Evolutionary conservation across 345 rosid genomes (phyloP), one percentile per base, ranked within the genome.

Genomic region (Theobroma cacao): DNA sequence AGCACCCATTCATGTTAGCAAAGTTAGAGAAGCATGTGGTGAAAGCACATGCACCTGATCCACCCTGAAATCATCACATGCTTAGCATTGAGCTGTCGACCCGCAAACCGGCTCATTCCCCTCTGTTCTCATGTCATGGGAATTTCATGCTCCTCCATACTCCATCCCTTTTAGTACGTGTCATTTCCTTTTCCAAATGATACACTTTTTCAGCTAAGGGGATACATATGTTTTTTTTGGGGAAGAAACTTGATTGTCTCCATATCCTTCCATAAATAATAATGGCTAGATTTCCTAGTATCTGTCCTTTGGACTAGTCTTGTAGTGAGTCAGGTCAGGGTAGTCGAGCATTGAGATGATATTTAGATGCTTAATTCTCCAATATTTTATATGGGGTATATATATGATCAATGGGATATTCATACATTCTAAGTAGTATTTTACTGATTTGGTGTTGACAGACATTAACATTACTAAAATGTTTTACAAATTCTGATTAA

Each of bases 11-110:
- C 15, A 30, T 33, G 45, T 52, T 52, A 52, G n/a, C 45, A 52
- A 71, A 71, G 45, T 34, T 33, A 71, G 22, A 50, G 61, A 33
- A 71, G 43, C 75, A 71, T 71, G 61, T 33, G 75, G 28, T 38
- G 10, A 55, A 31, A 72, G 60, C 75, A 52, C 75, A 72, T 72
- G 75, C 47, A 12, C 22, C 41, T 62, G 67, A 14, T 48, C 63
- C 30, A 50, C 20, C 22, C 22, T 68, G 74, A 8, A 36, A 36
- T 20, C 55, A 45, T 68, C 75, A 72, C 45, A n/a, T 72, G 75
- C 62, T 33, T 72, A 20, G 31, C 62, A 33, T 34, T 53, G 3
- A 52, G 45, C 75, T 72, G 12, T n/a, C 61, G 1, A 34, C 26
- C 60, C 75, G 47, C 59, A 18, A 40, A 31, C 11, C 14, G 66